phyloP scores from a whole-genome alignment of 2,329 filamentous ascomycete genomes.

The Ophiostoma australiae region DNA sequence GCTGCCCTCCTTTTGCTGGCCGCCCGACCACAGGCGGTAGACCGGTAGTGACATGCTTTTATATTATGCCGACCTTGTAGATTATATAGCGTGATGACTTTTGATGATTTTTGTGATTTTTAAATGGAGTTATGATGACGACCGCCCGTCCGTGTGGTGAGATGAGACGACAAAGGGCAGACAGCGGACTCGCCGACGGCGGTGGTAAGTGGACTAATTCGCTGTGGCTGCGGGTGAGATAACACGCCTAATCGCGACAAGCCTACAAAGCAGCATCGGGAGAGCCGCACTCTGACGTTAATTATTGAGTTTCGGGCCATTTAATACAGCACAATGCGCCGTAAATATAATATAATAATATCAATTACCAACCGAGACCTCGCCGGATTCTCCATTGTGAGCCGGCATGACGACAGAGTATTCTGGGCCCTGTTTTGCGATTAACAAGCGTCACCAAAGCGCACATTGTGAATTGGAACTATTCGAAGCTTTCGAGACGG shows the following conservation, averaged over 20 bases:
- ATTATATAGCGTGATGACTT: not conserved
- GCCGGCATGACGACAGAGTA: no score
- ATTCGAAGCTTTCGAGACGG: no score
- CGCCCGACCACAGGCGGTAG: slow-evolving; percentile 14
- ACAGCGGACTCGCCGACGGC: not conserved
- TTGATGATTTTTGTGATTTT: not conserved
- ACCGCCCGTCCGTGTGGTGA: not conserved
- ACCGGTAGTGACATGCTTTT: not conserved
- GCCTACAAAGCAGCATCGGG: no score
- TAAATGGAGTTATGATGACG: no score
- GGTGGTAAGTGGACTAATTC: not conserved
- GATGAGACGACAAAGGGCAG: not conserved
- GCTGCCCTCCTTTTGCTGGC: slow-evolving; percentile 24
- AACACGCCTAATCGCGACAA: not conserved
- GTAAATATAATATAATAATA: no score
- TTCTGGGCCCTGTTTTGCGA: no score
- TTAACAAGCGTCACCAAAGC: no score
- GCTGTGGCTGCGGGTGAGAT: not conserved
- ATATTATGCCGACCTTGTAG: no score
- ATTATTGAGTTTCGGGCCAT: not conserved
- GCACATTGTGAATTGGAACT: no score
- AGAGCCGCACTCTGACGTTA: not conserved
- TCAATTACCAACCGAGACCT: no score
- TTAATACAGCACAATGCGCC: no score
- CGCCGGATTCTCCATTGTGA: no score